Conservation (phyloP, 2,329 filamentous ascomycete species). For the Monosporascus ibericus region DNA sequence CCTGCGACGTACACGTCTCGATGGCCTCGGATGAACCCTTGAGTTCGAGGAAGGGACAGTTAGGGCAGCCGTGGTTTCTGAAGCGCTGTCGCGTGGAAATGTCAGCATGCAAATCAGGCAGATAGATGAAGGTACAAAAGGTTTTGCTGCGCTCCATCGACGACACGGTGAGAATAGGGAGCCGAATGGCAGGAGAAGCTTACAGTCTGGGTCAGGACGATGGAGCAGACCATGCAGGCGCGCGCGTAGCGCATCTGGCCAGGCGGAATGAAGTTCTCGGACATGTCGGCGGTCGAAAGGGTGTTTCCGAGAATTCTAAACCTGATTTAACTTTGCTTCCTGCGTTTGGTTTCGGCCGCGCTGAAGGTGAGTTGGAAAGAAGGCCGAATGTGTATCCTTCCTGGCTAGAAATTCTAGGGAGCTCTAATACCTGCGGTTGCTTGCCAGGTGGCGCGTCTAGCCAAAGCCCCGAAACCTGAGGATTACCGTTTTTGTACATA, state of each 20-base stretch:
- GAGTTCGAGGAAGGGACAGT: conserved; percentile 90
- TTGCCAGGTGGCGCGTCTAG: neutral
- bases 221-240: conserved; percentile 97
- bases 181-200: conserved; percentile 20
- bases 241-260: conserved; percentile 79
- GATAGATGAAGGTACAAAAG: too few species aligned
- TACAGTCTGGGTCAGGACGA: conserved; percentile 78
- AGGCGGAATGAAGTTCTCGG: conserved; percentile 61
- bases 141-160: too few species aligned
- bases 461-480: neutral
- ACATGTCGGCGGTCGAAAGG: conserved; percentile 27
- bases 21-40: conserved; percentile 73
- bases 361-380: too few species aligned
- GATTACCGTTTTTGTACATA: too few species aligned
- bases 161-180: neutral
- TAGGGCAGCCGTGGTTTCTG: conserved; percentile 81
- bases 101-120: neutral
- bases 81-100: conserved; percentile 59
- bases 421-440: neutral
- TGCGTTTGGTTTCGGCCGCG: too few species aligned
- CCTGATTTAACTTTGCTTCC: neutral
- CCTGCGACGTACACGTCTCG: conserved; percentile 88
- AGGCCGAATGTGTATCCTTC: neutral
- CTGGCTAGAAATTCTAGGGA: neutral
- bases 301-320: neutral